Percentiles rank a stretch among this genome's conserved stretches.
These are phyloP conservation scores for Agastache rugosa DNA, from an alignment of 257 asterid species.

Conservation along the genomic window DNA sequence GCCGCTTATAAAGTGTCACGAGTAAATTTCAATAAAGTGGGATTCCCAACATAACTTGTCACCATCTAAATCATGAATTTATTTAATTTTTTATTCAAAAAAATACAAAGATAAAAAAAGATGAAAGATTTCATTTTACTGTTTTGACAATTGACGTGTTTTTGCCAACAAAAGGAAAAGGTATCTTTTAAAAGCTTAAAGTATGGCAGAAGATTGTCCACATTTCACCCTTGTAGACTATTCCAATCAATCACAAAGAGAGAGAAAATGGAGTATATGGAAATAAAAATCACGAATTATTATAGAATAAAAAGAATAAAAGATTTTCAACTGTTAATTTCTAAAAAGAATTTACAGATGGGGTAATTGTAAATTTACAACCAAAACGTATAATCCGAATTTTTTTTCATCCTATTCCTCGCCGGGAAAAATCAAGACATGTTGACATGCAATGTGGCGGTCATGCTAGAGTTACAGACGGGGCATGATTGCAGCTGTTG, in stretches of 20 bases:
- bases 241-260: background rate
- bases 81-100: background rate
- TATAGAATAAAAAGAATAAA: slow-evolving; percentile 48
- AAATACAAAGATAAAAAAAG: background rate
- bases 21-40: slow-evolving; percentile 49
- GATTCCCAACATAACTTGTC: slow-evolving; percentile 47
- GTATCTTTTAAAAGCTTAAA: slow-evolving; percentile 35
- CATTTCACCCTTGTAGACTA: slow-evolving; percentile 3
- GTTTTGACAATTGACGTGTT: slow-evolving; percentile 40
- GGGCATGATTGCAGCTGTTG: slow-evolving; percentile 66
- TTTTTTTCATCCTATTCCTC: background rate
- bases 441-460: slow-evolving; percentile 81
- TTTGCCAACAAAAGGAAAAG: slow-evolving; percentile 43
- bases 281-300: background rate
- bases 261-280: background rate
- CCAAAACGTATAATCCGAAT: slow-evolving; percentile 27
- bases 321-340: slow-evolving; percentile 30
- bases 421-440: slow-evolving; percentile 39
- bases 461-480: slow-evolving; percentile 62
- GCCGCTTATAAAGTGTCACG: slow-evolving; percentile 22
- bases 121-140: slow-evolving; percentile 18
- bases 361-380: slow-evolving; percentile 33
- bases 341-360: slow-evolving; percentile 48
- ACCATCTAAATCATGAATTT: slow-evolving; percentile 29
- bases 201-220: slow-evolving; percentile 30